Evolutionary conservation across 2,329 filamentous ascomycete species (phyloP).

Genomic region (Neofusicoccum cordaticola): DNA sequence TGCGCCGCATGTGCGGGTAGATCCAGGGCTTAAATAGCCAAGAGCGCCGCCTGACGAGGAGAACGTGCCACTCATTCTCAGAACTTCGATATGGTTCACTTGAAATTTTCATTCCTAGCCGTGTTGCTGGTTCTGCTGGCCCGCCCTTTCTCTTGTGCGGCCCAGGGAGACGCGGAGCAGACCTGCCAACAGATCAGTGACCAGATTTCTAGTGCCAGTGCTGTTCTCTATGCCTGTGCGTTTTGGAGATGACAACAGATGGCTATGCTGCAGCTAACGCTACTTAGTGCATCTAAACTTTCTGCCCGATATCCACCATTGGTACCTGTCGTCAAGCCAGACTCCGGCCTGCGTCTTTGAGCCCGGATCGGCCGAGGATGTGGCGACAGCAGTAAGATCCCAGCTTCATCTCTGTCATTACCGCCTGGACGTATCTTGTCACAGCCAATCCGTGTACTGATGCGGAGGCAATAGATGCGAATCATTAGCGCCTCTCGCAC

Average conservation of each 20-base stretch:
- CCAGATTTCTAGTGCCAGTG: no score
- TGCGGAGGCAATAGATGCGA: neutral
- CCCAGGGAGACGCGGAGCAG: neutral
- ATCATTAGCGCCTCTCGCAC: neutral
- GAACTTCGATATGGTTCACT: neutral
- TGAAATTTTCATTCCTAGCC: neutral
- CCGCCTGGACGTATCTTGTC: no score
- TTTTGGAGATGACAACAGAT: no score
- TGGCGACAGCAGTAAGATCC: neutral
- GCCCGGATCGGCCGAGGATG: neutral
- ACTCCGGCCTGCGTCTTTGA: constrained; percentile 2
- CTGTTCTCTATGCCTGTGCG: no score
- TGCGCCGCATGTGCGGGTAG: neutral
- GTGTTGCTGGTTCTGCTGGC: neutral
- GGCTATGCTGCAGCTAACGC: neutral
- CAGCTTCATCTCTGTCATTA: neutral
- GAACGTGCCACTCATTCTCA: no score
- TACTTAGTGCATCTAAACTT: neutral
- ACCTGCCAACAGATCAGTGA: no score
- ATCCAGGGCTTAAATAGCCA: no score
- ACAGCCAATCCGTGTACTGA: neutral
- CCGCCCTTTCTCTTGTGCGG: neutral
- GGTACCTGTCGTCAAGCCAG: constrained; percentile 1
- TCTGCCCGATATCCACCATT: neutral
- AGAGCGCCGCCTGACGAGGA: no score